Base-by-base conservation (phyloP, 805 yeast genomes). In the Vanderwaltozyma tropicalis region DNA sequence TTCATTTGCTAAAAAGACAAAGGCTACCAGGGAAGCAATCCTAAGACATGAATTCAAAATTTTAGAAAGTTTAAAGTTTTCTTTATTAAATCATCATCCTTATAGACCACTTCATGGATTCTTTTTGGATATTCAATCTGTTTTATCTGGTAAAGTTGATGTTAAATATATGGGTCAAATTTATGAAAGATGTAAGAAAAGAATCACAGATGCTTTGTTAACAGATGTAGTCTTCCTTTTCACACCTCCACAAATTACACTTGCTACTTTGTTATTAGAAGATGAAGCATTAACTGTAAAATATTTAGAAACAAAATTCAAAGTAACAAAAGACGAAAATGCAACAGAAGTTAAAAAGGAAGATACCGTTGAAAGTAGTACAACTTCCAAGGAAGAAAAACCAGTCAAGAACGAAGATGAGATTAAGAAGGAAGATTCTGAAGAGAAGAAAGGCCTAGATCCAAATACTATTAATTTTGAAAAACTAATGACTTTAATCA, bases 171-270 rank as follows among this genome's bases (percentile, higher is more conserved):
- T 86, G 41, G 89, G 92, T 1, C 66, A 66, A 32, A 68, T 76
- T 31, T 83, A 84, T 58, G 94, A 84, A 52, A 62, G 64, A 31
- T 85, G 95, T 10, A 74, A 80, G 48, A 69, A 65, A 21, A 61
- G 77, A 57, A 68, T 84, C 5, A 73, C 76, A 32, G 83, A 78
- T 19, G 71, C 84, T n/a, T 64, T 85, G 29, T 63, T 80, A 26
- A 76, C 89, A 15, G 95, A 92, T 54, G 88, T 74, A 3, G 65
- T 71, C 8, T 89, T 85, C 49, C 64, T 76, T 26, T 89, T 64
- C 61, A 79, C 97, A 0, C 99, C 99, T 1, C 95, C 97, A 1
- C 98, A 92, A 53, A 84, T 92, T 22, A 96, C 97, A 1, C 64
- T 92, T 37, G 92, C 96, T 0, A 85, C 92, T 13, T 67, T 88